Conservation (phyloP, 306 rosid genomes). For the Cicer cuneatum region DNA sequence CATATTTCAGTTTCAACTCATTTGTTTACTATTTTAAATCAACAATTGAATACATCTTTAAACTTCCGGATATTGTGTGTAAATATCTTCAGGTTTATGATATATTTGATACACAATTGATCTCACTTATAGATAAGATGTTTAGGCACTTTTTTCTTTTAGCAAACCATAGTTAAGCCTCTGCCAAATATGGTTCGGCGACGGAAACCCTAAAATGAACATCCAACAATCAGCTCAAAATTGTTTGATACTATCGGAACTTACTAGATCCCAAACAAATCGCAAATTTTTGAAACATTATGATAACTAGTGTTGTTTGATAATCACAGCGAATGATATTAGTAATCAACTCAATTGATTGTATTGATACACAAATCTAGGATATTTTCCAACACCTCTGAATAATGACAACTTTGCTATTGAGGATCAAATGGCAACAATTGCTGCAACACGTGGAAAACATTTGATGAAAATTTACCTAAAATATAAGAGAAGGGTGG, state of each 20-base stretch:
- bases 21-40: conserved; percentile 1
- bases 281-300: background rate
- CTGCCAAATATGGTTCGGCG: background rate
- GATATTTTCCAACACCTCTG: background rate
- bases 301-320: background rate
- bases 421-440: background rate
- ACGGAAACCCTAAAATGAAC: background rate
- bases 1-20: background rate
- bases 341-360: background rate
- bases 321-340: background rate
- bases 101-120: conserved; percentile 4
- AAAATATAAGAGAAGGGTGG: background rate
- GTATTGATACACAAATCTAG: background rate
- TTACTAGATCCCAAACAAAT: background rate
- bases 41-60: background rate
- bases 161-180: background rate
- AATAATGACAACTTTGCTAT: background rate
- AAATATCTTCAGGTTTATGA: conserved; percentile 1
- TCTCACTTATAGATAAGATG: background rate
- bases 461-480: background rate
- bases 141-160: background rate
- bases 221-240: background rate
- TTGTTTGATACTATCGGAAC: background rate
- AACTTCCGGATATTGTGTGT: background rate
- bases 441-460: background rate